Percentiles rank a stretch among this genome's conserved stretches.
phyloP scores from a whole-genome alignment of 768 basidiomycete genomes.

The Tephrocybe sp. region DNA sequence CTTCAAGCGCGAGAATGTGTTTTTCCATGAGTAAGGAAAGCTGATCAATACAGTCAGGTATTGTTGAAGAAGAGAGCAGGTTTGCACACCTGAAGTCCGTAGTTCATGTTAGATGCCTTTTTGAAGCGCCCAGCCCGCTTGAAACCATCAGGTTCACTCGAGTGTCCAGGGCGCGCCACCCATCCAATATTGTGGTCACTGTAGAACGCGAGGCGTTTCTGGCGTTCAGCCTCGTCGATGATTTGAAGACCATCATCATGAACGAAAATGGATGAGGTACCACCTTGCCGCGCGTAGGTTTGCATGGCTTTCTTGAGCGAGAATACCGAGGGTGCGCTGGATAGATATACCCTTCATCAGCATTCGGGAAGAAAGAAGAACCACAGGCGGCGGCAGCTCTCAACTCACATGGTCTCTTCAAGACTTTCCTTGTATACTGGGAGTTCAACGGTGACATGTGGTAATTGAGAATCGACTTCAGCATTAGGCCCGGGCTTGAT shows the following conservation, averaged over 20 bases:
- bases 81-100: constrained; percentile 46
- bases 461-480: constrained; percentile 60
- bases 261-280: constrained; percentile 73
- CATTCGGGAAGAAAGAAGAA: constrained; percentile 7
- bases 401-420: constrained; percentile 74
- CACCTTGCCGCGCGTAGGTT: constrained; percentile 89
- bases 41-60: no score
- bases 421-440: constrained; percentile 88
- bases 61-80: background rate
- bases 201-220: constrained; percentile 72
- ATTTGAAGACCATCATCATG: constrained; percentile 84
- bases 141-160: constrained; percentile 58
- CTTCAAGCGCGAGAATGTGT: no score
- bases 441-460: constrained; percentile 77
- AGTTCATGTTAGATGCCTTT: constrained; percentile 91
- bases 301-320: constrained; percentile 86
- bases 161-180: constrained; percentile 78
- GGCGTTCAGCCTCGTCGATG: constrained; percentile 56
- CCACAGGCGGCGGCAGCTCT: background rate
- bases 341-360: constrained; percentile 15
- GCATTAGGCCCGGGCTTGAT: constrained; percentile 57
- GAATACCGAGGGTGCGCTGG: constrained; percentile 68
- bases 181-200: constrained; percentile 76
- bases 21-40: no score
- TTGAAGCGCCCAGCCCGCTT: constrained; percentile 87